A percentile compares a stretch with the other conserved stretches of the same genome.
Evolutionary conservation across 371 early-diverging fungal species (phyloP).

Genomic region (Dichotomocladium elegans): DNA sequence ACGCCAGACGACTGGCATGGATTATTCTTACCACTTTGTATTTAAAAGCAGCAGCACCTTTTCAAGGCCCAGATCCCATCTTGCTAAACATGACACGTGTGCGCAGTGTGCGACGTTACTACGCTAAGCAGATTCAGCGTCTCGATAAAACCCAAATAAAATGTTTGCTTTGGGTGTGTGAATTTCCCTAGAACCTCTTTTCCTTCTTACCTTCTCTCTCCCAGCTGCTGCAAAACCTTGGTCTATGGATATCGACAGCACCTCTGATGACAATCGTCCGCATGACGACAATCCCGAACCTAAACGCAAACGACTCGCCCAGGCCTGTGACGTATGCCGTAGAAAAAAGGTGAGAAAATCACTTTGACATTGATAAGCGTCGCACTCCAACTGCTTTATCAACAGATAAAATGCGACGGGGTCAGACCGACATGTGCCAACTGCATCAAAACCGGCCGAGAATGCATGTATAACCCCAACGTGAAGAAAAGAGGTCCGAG

Average conservation of each 20-base stretch:
- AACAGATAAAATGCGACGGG: slow-evolving; percentile 77
- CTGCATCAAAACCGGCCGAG: slow-evolving; percentile 57
- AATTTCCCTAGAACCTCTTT: background rate
- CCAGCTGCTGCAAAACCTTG: background rate
- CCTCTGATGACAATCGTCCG: background rate
- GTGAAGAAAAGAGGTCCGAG: slow-evolving; percentile 76
- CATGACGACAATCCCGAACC: slow-evolving; percentile 7
- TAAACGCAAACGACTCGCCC: slow-evolving; percentile 71
- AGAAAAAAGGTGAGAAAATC: slow-evolving; percentile 62
- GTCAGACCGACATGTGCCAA: slow-evolving; percentile 72
- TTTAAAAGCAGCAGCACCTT: no score
- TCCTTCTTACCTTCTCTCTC: background rate
- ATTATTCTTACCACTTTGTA: no score
- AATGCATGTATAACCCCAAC: slow-evolving; percentile 71
- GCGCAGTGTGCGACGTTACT: background rate
- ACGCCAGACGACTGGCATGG: no score
- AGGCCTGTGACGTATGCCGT: slow-evolving; percentile 80
- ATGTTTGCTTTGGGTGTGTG: background rate
- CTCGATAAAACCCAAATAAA: background rate
- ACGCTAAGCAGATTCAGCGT: background rate
- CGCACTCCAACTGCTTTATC: no score
- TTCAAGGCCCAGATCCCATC: no score
- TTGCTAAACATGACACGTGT: background rate
- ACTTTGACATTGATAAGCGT: no score
- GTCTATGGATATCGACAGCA: background rate